phyloP scores from a whole-genome alignment of 805 yeast species.

The Nakazawaea siamensis region DNA sequence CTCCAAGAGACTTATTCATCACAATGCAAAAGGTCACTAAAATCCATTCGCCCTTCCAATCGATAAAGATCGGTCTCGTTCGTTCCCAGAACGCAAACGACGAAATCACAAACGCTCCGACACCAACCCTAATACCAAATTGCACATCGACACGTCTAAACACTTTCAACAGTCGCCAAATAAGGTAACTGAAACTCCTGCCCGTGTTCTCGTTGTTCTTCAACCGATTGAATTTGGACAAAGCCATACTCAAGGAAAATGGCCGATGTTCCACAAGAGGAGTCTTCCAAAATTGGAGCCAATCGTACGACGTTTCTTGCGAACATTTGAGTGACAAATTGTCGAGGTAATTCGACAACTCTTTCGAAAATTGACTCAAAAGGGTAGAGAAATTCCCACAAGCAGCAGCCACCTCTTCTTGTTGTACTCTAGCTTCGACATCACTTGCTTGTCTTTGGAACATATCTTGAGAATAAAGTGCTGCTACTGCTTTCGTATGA shows the following conservation, averaged over 20 bases:
- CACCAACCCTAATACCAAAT: constrained; percentile 71
- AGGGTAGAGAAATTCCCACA: constrained; percentile 74
- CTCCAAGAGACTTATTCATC: constrained; percentile 81
- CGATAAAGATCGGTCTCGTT: constrained; percentile 44
- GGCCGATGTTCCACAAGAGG: no score
- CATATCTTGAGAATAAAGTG: constrained; percentile 47
- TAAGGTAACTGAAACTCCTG: constrained; percentile 16
- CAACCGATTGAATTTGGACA: constrained; percentile 18
- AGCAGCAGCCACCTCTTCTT: constrained; percentile 77
- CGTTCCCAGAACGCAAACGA: constrained; percentile 56
- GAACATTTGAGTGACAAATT: constrained; percentile 22
- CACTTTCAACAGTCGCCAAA: constrained; percentile 43
- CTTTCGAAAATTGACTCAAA: constrained; percentile 53
- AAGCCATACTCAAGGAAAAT: constrained; percentile 26
- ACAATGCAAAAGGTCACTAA: constrained; percentile 73
- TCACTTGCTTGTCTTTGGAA: constrained; percentile 30
- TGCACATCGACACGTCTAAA: constrained; percentile 62
- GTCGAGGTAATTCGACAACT: constrained; percentile 39
- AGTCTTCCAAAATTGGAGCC: constrained; percentile 45
- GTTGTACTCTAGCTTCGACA: constrained; percentile 41
- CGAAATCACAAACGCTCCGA: constrained; percentile 64
- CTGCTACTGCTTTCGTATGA: constrained; percentile 48
- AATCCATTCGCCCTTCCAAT: constrained; percentile 82
- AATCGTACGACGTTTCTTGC: constrained; percentile 31
- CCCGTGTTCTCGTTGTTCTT: constrained; percentile 19